Base-by-base conservation (phyloP, 2,329 filamentous ascomycete genomes). In the Sporothrix variecibatus region DNA sequence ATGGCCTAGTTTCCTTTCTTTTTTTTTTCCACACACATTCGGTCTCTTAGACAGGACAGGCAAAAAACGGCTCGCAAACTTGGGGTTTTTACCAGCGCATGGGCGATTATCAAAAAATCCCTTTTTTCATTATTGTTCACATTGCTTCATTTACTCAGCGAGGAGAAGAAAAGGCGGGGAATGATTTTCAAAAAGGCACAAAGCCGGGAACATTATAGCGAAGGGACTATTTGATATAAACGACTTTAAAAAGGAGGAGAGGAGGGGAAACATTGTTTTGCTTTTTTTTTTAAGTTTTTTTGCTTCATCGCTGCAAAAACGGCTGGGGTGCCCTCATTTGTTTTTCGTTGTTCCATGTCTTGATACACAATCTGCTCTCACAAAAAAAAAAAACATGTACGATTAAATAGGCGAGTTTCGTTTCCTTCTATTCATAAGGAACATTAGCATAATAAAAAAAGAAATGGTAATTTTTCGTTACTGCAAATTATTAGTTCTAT, bases 361-460 rank as follows among this genome's bases (percentile, higher is more conserved):
- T 49, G 64, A 49, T 68, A 49, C 40, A 46, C 64, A 49, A 31
- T 31, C 40, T 46, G 28, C 15, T 11, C 17, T 40, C 28, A n/a
- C 72, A 53, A 23, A 38, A 51, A 56, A 56, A 51, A 26, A 38
- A 51, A 56, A 56, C 34, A 26, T 53, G 67, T 51, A 70, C 34
- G 20, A 70, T 70, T 49, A 49, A 15, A 43, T 23, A 65, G 60
- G 60, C 60, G 60, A 65, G 38, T 65, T 34, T 43, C 8, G n/a
- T 1, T 40, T 34, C 20, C 46, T 70, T 70, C 43, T 51, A 34
- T 51, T 67, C 26, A n/a, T 11, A 23, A 68, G 43, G 43, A 68
- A n/a, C 26, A 68, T 68, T 12, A 43, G 40, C 40, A 43, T 43
- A 43, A 49, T 26, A 64, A 67, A 43, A 67, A 53, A 70, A 70